Base-by-base conservation (phyloP, 108 stramenopile species). In the Craspedostauros australis region DNA sequence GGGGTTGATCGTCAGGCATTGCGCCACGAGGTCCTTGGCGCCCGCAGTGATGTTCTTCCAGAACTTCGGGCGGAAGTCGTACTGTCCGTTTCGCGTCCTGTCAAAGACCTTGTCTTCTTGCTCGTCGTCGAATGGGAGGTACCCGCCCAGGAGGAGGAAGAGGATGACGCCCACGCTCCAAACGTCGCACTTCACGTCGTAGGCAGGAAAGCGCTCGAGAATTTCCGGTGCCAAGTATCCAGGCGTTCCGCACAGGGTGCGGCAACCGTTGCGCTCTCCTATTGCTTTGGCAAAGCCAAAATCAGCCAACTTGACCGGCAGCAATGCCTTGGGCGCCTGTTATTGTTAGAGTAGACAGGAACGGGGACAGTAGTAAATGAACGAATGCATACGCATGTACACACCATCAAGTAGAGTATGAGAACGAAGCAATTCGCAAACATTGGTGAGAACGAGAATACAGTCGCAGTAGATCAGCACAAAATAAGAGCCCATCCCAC, bases 211-310 rank as follows among this genome's bases (percentile, higher is more conserved):
- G 3, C 88, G 88, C 43, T 80, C 82, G 21, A 98, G 61, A 50
- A 98, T 96, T 77, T 98, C 97, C 4, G 95, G 97, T 26, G 97
- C 97, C 36, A 98, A 79, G 45, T 98, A 96, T 57, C 95, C 95
- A 31, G 95, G 95, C 18, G 98, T 99, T 3, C 98, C 98, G 61
- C 94, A 95, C 43, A 94, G 77, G 2, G 92, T 94, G n/a, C 82
- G 86, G 36, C 93, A 91, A 19, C 81, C 75, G 50, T 90, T 75
- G 26, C 58, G 60, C 27, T 40, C 57, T 23, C 48, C 36, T 4
- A 68, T 62, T 7, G 45, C 50, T 57, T 95, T 88, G 26, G 97
- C 95, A 58, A 98, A 96, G 32, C 98, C 98, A 83, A 99, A 98
- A 70, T 99, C 98, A 14, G 94, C 95, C 34, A 99, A 60, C 65